Base-by-base conservation (phyloP, 2,329 filamentous ascomycete species). In the Colletotrichum destructivum region DNA sequence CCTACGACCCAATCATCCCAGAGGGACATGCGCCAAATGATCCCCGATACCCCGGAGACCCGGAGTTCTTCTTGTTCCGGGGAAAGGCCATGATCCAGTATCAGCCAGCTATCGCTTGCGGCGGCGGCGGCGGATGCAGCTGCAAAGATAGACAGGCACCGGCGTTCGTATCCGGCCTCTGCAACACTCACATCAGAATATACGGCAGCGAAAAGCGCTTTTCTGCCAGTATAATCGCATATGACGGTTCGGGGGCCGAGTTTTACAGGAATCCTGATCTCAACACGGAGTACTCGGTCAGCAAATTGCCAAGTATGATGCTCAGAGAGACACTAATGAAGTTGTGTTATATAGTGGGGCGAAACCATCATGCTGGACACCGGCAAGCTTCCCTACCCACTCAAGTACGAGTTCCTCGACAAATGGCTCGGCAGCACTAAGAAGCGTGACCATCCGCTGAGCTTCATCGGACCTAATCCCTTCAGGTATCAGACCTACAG, bases 371-470 rank as follows among this genome's bases (percentile, higher is more conserved):
- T 38, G 23, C 59, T 47, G 21, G 21, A 62, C 26, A 49, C 21
- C 18, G 46, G 23, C 59, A 62, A 62, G 59, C 59, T 62, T 47
- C 59, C 42, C 38, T 62, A 62, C 42, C 23, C 12, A n/a, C 8
- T 62, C 18, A 62, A 47, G 42, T 62, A 47, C 42, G 46, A 62
- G 59, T 62, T 62, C 26, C 59, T 62, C 23, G 59, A 62, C 23
- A 38, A 62, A 18, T 35, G 40, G 46, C 59, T 62, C 59, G 31
- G 46, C 15, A 62, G 12, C 21, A 18, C 23, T 7, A 49, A 38
- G 40, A 35, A 51, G 31, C 59, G 59, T 44, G 59, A 62, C 42
- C 44, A 18, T 46, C 44, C 44, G 6, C 44, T 7, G 16, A 18
- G 44, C 44, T n/a, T 18, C 7, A 46, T n/a, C 44, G 2, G 44